Conservation (phyloP, 2,329 filamentous ascomycete species). For the Talaromyces rugulosus region DNA sequence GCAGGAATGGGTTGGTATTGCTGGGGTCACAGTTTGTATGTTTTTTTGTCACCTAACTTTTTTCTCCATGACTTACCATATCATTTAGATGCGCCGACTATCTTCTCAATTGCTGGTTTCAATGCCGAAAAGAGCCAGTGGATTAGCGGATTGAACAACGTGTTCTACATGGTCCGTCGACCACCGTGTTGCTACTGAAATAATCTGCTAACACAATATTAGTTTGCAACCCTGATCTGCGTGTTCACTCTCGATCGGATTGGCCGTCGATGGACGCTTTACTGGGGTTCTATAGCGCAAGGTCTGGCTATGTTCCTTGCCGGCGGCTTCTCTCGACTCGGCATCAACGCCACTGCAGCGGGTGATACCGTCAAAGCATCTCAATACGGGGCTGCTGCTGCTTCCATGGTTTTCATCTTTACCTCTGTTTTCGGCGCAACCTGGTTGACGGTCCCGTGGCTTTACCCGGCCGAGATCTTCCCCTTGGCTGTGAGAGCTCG, state of each 20-base stretch:
- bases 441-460: slow-evolving; percentile 55
- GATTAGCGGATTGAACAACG: slow-evolving; percentile 57
- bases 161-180: slow-evolving; percentile 49
- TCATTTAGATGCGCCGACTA: slow-evolving; percentile 40
- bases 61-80: slow-evolving; percentile 38
- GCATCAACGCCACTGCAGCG: slow-evolving; percentile 45
- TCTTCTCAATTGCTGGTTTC: slow-evolving; percentile 67
- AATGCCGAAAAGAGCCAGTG: slow-evolving; percentile 57
- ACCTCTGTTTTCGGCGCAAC: slow-evolving; percentile 61
- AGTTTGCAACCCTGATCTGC: slow-evolving; percentile 64
- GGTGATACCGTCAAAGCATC: slow-evolving; percentile 45
- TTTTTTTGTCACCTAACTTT: background rate
- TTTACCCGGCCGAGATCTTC: slow-evolving; percentile 71
- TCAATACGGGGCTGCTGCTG: slow-evolving; percentile 60
- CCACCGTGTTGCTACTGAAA: background rate
- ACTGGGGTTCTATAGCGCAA: slow-evolving; percentile 63
- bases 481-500: slow-evolving; percentile 66
- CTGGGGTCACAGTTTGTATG: slow-evolving; percentile 60
- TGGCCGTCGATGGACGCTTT: slow-evolving; percentile 64
- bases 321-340: slow-evolving; percentile 57
- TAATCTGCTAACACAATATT: background rate
- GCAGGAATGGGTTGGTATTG: slow-evolving; percentile 67
- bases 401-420: slow-evolving; percentile 67
- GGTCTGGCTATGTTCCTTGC: slow-evolving; percentile 65
- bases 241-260: slow-evolving; percentile 68